phyloP scores from a whole-genome alignment of 1,284 basidiomycete genomes.

The Ceratorhiza oryzae-sativae region DNA sequence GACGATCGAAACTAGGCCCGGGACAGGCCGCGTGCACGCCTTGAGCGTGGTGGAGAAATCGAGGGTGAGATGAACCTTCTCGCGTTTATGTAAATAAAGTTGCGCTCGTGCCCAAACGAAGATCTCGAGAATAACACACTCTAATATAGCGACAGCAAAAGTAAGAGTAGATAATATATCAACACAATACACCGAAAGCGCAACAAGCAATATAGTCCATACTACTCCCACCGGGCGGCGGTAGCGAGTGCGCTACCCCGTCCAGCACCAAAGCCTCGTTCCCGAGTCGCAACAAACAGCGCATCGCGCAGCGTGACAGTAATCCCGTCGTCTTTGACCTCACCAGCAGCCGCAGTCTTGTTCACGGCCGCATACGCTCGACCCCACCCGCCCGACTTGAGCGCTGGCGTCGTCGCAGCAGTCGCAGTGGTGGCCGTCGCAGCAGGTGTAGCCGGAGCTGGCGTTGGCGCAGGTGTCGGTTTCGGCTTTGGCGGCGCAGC shows the following conservation, averaged over 20 bases:
- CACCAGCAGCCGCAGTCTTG: conserved; percentile 46
- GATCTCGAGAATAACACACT: neutral
- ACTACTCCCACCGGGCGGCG: conserved; percentile 50
- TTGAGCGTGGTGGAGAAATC: neutral
- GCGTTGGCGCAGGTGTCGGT: conserved; percentile 46
- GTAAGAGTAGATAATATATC: conserved; percentile 25
- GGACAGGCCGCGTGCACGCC: neutral
- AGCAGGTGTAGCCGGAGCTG: conserved; percentile 45
- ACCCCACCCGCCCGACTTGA: conserved; percentile 61
- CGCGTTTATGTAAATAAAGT: neutral
- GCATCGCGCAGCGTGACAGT: conserved; percentile 76
- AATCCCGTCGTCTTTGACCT: conserved; percentile 52
- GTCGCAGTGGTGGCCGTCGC: conserved; percentile 45
- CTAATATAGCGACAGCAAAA: neutral
- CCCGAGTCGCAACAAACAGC: conserved; percentile 78
- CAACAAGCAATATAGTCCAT: conserved; percentile 58
- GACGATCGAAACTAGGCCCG: neutral
- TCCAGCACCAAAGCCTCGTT: conserved; percentile 79
- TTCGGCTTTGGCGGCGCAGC: conserved; percentile 58
- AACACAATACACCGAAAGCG: conserved; percentile 29
- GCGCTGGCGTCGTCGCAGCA: conserved; percentile 52
- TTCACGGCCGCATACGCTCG: conserved; percentile 65
- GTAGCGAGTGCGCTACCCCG: conserved; percentile 62
- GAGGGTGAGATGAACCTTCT: neutral
- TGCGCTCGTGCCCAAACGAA: neutral